Conservation (phyloP, 2,329 filamentous ascomycete genomes). For the Eurotiales sp. region DNA sequence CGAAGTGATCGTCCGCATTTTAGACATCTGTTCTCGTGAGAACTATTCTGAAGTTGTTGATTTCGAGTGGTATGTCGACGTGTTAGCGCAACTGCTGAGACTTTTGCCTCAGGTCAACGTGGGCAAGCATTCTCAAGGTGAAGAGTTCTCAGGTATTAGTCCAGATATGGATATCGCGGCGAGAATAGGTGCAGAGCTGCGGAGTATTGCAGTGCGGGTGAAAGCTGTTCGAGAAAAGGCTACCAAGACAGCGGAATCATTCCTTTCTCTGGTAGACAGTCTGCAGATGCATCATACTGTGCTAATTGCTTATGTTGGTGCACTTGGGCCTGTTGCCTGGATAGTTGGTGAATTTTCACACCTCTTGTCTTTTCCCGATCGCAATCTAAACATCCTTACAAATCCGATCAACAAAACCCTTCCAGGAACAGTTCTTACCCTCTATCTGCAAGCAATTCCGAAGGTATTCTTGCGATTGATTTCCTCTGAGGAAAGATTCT, state of each 20-base stretch:
- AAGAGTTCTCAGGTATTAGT: constrained; percentile 14
- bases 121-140: constrained; percentile 18
- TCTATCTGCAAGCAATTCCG: constrained; percentile 76
- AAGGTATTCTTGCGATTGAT: constrained; percentile 78
- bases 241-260: constrained; percentile 74
- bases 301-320: constrained; percentile 56
- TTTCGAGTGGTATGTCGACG: constrained; percentile 96
- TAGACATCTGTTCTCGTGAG: constrained; percentile 84
- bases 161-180: constrained; percentile 25
- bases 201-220: constrained; percentile 89
- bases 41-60: constrained; percentile 83
- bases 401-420: constrained; percentile 59
- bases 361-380: constrained; percentile 66
- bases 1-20: constrained; percentile 75
- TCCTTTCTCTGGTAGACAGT: constrained; percentile 52
- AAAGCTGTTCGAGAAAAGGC: constrained; percentile 74
- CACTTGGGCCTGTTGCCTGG: constrained; percentile 76
- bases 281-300: constrained; percentile 57
- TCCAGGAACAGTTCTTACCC: constrained; percentile 65
- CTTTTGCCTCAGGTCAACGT: constrained; percentile 42
- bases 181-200: constrained; percentile 75
- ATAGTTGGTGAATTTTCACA: constrained; percentile 82
- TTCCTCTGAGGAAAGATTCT: constrained; percentile 65
- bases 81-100: constrained; percentile 79
- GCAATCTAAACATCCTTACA: constrained; percentile 69